phyloP scores from a whole-genome alignment of 306 rosid species.

The Mimosa pudica region DNA sequence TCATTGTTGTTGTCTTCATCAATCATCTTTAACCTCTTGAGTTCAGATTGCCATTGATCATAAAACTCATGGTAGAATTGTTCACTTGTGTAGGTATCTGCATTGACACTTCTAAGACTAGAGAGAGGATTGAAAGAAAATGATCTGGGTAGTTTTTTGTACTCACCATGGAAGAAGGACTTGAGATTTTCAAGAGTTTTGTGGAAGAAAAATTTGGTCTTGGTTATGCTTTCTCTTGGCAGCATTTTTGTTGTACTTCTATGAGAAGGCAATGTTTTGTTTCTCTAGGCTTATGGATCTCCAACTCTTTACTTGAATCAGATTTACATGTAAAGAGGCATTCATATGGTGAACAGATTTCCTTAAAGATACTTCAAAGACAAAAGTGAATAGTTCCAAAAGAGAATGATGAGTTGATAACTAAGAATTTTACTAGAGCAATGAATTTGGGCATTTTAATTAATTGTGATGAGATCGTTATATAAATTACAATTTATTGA shows the following conservation, averaged over 20 bases:
- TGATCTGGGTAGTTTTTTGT: constrained; percentile 66
- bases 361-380: constrained; percentile 40
- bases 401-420: background rate
- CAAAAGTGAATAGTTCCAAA: constrained; percentile 36
- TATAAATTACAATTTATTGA: too few species aligned
- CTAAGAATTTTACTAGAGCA: too few species aligned
- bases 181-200: constrained; percentile 55
- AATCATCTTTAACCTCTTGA: constrained; percentile 41
- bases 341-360: constrained; percentile 39
- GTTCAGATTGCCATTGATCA: constrained; percentile 70
- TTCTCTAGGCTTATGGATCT: constrained; percentile 42
- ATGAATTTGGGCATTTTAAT: too few species aligned
- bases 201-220: constrained; percentile 50
- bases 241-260: constrained; percentile 62
- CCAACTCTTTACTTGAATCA: constrained; percentile 39
- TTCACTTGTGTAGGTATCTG: constrained; percentile 46
- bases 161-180: constrained; percentile 61
- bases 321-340: constrained; percentile 34
- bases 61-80: constrained; percentile 61
- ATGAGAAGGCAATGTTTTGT: constrained; percentile 34
- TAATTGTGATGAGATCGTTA: too few species aligned
- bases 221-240: constrained; percentile 56
- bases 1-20: background rate
- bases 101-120: constrained; percentile 52
- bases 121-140: constrained; percentile 56